These are phyloP conservation scores for Auxenochlorella protothecoides DNA, from an alignment of 139 green algal genomes.

Conservation along the genomic window DNA sequence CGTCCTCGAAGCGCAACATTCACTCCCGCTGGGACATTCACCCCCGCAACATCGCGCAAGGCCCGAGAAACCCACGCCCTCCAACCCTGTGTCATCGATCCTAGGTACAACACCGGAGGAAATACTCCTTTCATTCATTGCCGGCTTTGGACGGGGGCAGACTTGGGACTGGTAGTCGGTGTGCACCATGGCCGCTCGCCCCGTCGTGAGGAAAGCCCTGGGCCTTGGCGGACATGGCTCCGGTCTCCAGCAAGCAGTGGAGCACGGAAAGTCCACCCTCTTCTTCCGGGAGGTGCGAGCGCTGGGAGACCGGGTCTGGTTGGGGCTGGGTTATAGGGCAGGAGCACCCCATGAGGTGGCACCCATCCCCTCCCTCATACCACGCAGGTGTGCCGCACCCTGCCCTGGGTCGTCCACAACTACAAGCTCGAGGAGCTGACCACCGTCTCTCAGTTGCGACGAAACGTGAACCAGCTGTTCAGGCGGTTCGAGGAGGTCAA, in stretches of 20 bases:
- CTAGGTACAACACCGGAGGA: too few relatives aligned
- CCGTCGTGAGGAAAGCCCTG: too few relatives aligned
- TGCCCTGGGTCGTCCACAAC: slow-evolving; percentile 36
- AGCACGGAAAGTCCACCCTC: slow-evolving; percentile 7
- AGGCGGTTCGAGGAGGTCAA: slow-evolving; percentile 20
- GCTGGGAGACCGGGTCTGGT: background rate
- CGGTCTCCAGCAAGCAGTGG: background rate
- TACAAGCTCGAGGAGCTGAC: slow-evolving; percentile 49
- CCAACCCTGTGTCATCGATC: too few relatives aligned
- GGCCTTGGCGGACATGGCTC: too few relatives aligned
- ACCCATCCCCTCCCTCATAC: background rate
- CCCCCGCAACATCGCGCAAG: too few relatives aligned
- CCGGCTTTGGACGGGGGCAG: too few relatives aligned
- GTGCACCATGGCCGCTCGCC: too few relatives aligned
- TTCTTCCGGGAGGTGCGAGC: slow-evolving; percentile 26
- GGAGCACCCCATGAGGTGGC: background rate
- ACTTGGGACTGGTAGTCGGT: too few relatives aligned
- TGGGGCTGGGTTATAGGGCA: background rate
- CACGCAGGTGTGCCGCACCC: slow-evolving; percentile 31
- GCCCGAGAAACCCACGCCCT: too few relatives aligned
- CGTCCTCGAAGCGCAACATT: too few relatives aligned
- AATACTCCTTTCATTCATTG: too few relatives aligned
- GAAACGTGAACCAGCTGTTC: slow-evolving; percentile 35
- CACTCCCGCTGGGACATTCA: too few relatives aligned
- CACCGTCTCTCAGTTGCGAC: slow-evolving; percentile 22